These are phyloP conservation scores for Zizania latifolia DNA, from an alignment of 176 grass and related monocot genomes.

Conservation along the genomic window DNA sequence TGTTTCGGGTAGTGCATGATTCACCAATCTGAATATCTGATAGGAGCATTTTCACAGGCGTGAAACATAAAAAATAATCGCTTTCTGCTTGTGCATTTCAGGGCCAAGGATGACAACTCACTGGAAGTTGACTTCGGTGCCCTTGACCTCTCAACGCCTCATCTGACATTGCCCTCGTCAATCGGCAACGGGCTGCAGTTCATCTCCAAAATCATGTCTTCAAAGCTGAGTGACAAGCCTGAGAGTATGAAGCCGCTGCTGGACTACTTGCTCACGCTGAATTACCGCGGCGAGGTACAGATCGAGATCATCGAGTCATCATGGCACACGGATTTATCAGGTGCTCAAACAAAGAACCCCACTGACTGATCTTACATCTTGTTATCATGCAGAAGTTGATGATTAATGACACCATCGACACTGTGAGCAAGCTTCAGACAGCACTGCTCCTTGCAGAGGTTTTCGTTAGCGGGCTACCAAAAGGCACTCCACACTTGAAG, in stretches of 20 bases:
- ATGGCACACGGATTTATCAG: not conserved
- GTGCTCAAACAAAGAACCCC: not conserved
- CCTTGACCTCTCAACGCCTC: conserved; percentile 64
- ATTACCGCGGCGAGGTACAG: conserved; percentile 74
- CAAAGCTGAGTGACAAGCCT: conserved; percentile 46
- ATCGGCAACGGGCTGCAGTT: conserved; percentile 84
- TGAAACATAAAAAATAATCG: not conserved
- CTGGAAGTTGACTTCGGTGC: conserved; percentile 86
- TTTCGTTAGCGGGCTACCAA: conserved; percentile 57
- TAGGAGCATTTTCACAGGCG: not conserved
- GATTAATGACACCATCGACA: conserved; percentile 63
- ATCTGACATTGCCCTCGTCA: conserved; percentile 70
- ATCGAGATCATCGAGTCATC: not conserved
- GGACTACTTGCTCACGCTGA: conserved; percentile 73
- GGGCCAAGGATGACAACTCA: conserved; percentile 81
- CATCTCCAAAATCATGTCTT: conserved; percentile 69
- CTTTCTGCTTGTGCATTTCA: conserved; percentile 29
- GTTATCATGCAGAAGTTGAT: conserved; percentile 76
- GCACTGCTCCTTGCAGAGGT: conserved; percentile 84
- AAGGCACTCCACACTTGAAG: conserved; percentile 66
- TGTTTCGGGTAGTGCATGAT: too few relatives aligned
- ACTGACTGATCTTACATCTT: not conserved
- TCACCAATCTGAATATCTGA: not conserved
- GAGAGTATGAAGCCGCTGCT: conserved; percentile 76
- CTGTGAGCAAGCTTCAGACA: conserved; percentile 84